Conservation (phyloP, 2,329 filamentous ascomycete genomes). For the Fusarium bulbicola region DNA sequence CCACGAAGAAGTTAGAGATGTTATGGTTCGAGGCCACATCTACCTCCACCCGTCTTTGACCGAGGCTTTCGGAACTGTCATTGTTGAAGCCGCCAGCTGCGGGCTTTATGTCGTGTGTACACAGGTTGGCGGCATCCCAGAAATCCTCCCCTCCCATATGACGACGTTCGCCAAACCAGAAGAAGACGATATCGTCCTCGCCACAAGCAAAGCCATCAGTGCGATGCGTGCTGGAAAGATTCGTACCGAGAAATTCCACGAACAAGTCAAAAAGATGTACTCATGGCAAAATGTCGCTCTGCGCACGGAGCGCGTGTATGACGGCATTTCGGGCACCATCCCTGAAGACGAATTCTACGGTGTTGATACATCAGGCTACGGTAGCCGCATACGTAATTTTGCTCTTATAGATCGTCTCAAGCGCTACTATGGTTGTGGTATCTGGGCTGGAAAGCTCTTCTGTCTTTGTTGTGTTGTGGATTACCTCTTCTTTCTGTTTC, state of each 20-base stretch:
- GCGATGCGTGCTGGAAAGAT: conserved; percentile 87
- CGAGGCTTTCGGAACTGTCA: conserved; percentile 96
- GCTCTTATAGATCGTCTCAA: conserved; percentile 95
- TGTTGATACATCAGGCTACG: conserved; percentile 75
- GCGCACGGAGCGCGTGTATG: conserved; percentile 93
- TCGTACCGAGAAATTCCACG: conserved; percentile 92
- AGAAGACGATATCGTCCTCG: conserved; percentile 91
- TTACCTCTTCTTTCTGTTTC: conserved; percentile 86
- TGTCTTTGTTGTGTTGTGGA: conserved; percentile 94
- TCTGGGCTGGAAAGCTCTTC: conserved; percentile 98
- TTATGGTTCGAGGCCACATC: conserved; percentile 97
- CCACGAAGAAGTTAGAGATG: conserved; percentile 95
- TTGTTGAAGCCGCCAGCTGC: conserved; percentile 95
- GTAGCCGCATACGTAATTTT: conserved; percentile 81
- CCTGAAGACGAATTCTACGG: conserved; percentile 90
- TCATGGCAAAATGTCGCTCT: conserved; percentile 96
- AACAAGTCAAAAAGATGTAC: conserved; percentile 98
- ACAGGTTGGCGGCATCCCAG: conserved; percentile 94
- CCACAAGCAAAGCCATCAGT: conserved; percentile 88
- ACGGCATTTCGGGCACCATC: conserved; percentile 88
- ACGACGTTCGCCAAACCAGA: conserved; percentile 97
- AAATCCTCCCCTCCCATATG: conserved; percentile 96
- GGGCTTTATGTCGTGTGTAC: conserved; percentile 97
- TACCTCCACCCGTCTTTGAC: conserved; percentile 95
- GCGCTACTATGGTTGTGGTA: conserved; percentile 95